phyloP scores from a whole-genome alignment of 1,284 basidiomycete genomes.

The Cutaneotrichosporon cavernicola region DNA sequence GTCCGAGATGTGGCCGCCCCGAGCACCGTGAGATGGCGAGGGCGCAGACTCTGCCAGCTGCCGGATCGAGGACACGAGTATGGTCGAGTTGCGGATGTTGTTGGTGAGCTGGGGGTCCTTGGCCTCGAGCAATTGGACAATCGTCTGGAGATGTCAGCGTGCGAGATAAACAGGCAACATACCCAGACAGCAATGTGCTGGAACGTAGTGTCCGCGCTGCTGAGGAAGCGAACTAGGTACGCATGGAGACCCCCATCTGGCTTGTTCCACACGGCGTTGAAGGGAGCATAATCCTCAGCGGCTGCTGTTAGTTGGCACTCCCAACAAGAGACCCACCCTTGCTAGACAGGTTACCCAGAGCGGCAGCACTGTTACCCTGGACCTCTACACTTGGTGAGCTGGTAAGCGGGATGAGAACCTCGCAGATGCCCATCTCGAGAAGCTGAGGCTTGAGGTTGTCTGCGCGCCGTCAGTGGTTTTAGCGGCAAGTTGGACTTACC shows the following conservation, averaged over 20 bases:
- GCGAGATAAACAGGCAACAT: conserved; percentile 18
- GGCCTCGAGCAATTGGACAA: conserved; percentile 93
- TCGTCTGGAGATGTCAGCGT: conserved; percentile 59
- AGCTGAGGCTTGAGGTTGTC: conserved; percentile 93
- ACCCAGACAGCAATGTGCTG: conserved; percentile 98
- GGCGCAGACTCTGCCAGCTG: conserved; percentile 73
- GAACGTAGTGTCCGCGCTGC: conserved; percentile 95
- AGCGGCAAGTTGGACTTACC: conserved; percentile 57
- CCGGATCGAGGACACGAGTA: conserved; percentile 79
- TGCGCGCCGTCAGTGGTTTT: conserved; percentile 42
- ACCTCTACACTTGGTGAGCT: conserved; percentile 96
- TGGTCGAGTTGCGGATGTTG: conserved; percentile 78
- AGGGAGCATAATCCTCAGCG: conserved; percentile 93
- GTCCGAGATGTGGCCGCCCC: conserved; percentile 51
- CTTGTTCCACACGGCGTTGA: conserved; percentile 97
- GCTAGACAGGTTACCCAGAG: conserved; percentile 93
- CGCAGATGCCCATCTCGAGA: conserved; percentile 97
- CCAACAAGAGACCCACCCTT: conserved; percentile 62
- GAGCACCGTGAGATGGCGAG: conserved; percentile 57
- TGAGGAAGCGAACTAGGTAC: conserved; percentile 93
- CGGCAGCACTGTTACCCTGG: conserved; percentile 97
- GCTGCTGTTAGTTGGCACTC: conserved; percentile 51
- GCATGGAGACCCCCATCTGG: conserved; percentile 96
- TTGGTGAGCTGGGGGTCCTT: conserved; percentile 85
- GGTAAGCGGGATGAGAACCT: conserved; percentile 94